Base-by-base conservation (phyloP, 1,284 basidiomycete genomes). In the Phlebopus sp. region DNA sequence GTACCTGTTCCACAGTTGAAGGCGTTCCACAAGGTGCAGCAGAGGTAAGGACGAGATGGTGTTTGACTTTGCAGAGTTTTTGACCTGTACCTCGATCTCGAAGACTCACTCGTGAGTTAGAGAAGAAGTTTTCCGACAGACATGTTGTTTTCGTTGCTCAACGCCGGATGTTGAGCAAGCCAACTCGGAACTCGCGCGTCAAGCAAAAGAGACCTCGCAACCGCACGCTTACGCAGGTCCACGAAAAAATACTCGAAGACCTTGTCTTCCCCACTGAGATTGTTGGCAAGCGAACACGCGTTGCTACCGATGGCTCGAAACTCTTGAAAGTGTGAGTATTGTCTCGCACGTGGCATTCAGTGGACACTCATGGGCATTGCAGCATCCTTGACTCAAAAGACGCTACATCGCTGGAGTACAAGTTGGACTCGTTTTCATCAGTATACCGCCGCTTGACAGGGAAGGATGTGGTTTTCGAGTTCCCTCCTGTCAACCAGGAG, bases 51-150 rank as follows among this genome's bases (percentile, higher is more conserved):
- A 18, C 29, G 8, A 46, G 42, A 36, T 7, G 36, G 25, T 30
- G 13, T 11, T 32, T 40, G 31, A 23, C 8, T 14, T 30, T 15
- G 29, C 37, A 31, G 37, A 40, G 30, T 35, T 44, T 17, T 14
- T 37, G 31, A 46, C 31, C 36, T 55, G 55, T 46, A 44, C 35
- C 11, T n/a, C 41, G 19, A 36, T 46, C 13, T n/a, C 9, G 17
- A 68, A 98, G 95, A 72, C 87, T 99, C 68, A 97, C 94, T 59
- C 89, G 95, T 55, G 96, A 99, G 74, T 85, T 99, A 67, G 97
- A 99, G 85, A 99, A 99, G 86, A 99, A 99, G 78, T 98, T 99
- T 78, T 93, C 95, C 46, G 93, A 97, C 75, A 88, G 94, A 68
- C 96, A 97, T 76, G 92, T 99, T 69, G 91, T 99, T 56, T 99